phyloP scores from a whole-genome alignment of 306 rosid species.

The Crotalaria pallida region DNA sequence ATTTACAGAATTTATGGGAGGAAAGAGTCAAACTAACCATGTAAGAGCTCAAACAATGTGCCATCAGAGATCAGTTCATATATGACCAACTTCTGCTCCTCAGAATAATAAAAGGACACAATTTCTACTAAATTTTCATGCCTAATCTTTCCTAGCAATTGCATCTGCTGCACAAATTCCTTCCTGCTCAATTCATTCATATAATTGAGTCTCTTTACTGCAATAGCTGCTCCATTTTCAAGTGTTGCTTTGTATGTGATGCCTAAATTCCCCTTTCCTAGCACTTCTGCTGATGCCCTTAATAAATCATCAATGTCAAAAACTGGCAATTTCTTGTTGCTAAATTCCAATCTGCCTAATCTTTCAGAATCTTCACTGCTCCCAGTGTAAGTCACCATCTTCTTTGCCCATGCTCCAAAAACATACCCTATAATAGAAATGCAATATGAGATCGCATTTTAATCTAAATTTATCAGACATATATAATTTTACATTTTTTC shows the following conservation, averaged over 20 bases:
- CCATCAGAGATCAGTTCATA: constrained; percentile 39
- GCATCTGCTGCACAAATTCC: constrained; percentile 68
- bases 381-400: constrained; percentile 23
- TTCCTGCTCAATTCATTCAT: constrained; percentile 49
- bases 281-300: constrained; percentile 63
- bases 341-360: constrained; percentile 41
- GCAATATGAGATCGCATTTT: background rate
- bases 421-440: constrained; percentile 21
- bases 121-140: constrained; percentile 60
- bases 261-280: constrained; percentile 62
- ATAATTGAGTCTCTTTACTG: constrained; percentile 57
- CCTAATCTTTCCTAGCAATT: constrained; percentile 47
- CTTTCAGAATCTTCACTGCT: constrained; percentile 33
- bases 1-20: background rate
- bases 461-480: background rate
- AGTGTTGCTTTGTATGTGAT: constrained; percentile 61
- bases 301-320: constrained; percentile 84
- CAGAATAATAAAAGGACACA: constrained; percentile 49
- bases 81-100: constrained; percentile 56
- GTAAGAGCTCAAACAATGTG: constrained; percentile 57
- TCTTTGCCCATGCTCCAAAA: constrained; percentile 40
- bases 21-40: constrained; percentile 45
- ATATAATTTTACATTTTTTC: background rate
- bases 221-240: constrained; percentile 53
- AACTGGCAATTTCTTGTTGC: constrained; percentile 39